A percentile compares a stretch with the other conserved stretches of the same genome.
These are phyloP conservation scores for Lactifluus subvellereus DNA, from an alignment of 768 basidiomycete species.

Conservation along the genomic window DNA sequence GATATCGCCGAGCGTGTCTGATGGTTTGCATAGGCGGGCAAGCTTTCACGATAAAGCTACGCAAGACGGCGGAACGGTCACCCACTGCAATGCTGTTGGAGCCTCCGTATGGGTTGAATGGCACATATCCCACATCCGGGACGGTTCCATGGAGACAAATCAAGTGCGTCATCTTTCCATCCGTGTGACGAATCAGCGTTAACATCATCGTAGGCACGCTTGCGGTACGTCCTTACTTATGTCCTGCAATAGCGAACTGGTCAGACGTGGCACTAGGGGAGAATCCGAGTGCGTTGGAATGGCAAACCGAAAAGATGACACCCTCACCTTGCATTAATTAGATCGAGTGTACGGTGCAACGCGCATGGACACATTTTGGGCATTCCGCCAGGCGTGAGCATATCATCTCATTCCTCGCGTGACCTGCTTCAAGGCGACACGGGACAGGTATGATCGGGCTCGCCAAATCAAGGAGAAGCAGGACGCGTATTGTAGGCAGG, in stretches of 20 bases:
- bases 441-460: constrained; percentile 53
- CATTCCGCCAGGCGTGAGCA: constrained; percentile 53
- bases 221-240: constrained; percentile 35
- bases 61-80: constrained; percentile 65
- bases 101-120: constrained; percentile 58
- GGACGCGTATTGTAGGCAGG: constrained; percentile 57
- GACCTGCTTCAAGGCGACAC: constrained; percentile 34
- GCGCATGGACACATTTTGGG: constrained; percentile 72
- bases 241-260: background rate
- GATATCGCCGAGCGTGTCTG: constrained; percentile 1
- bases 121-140: constrained; percentile 41
- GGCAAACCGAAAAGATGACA: background rate
- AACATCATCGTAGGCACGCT: constrained; percentile 44
- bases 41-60: constrained; percentile 73
- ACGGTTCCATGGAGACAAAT: constrained; percentile 63
- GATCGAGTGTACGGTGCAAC: constrained; percentile 29
- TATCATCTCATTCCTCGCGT: constrained; percentile 41
- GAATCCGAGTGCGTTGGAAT: constrained; percentile 40
- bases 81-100: constrained; percentile 73
- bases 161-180: constrained; percentile 43
- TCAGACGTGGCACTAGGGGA: constrained; percentile 39
- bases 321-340: constrained; percentile 15
- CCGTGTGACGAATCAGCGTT: background rate
- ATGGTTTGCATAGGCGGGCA: constrained; percentile 52
- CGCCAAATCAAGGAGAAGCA: constrained; percentile 59